A percentile compares a stretch with the other conserved stretches of the same genome.
phyloP scores from a whole-genome alignment of 345 rosid genomes.

The Gossypium ekmanianum region DNA sequence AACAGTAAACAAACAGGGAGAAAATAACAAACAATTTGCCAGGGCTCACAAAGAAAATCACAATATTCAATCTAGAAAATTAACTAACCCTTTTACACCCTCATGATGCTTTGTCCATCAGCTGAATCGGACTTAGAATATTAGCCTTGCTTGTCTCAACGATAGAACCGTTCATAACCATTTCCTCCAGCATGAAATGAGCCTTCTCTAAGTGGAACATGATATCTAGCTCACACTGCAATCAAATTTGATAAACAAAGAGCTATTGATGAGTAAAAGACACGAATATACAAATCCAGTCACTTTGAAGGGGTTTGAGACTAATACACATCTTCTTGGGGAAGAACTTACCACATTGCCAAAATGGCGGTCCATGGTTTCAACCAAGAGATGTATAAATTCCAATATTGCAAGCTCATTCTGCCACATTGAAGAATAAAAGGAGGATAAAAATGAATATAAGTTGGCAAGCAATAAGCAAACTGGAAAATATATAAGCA shows the following conservation, averaged over 20 bases:
- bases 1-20: not conserved
- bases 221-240: conserved; percentile 92
- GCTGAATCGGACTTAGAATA: conserved; percentile 72
- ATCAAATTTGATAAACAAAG: conserved; percentile 3
- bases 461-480: not conserved
- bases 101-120: conserved; percentile 82
- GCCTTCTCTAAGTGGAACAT: conserved; percentile 99
- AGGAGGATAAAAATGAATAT: not conserved
- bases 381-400: conserved; percentile 92
- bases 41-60: conserved; percentile 13
- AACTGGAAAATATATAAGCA: not conserved
- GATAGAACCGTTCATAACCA: conserved; percentile 94
- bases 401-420: conserved; percentile 93
- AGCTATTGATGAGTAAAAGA: not conserved
- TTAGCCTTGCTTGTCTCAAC: conserved; percentile 93
- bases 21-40: conserved; percentile 12
- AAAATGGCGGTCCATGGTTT: conserved; percentile 97
- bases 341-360: conserved; percentile 79
- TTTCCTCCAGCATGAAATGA: conserved; percentile 97
- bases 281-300: not conserved
- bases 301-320: not conserved
- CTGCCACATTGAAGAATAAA: conserved; percentile 28
- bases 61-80: not conserved
- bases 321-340: not conserved
- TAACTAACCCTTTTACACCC: not conserved